These are phyloP conservation scores for Pythium utonaiense DNA, from an alignment of 352 stramenopile genomes.

Conservation along the genomic window DNA sequence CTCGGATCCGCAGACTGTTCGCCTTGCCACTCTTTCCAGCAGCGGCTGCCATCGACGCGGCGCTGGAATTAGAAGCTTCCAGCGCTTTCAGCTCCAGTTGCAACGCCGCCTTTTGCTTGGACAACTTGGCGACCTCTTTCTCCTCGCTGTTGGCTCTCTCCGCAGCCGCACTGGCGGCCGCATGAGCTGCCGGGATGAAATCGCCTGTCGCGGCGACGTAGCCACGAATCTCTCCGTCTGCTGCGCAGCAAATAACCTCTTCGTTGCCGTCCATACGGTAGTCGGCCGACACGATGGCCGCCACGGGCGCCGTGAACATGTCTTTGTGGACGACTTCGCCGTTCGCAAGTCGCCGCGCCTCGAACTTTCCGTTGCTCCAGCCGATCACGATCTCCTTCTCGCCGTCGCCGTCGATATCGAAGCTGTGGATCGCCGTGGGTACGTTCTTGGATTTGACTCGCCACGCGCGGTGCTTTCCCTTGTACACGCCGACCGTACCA, in stretches of 20 bases:
- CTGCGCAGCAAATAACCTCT: conserved; percentile 86
- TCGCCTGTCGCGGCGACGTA: conserved; percentile 52
- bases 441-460: conserved; percentile 91
- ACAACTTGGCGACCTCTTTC: conserved; percentile 79
- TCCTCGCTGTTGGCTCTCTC: conserved; percentile 57
- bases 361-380: conserved; percentile 90
- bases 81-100: conserved; percentile 76
- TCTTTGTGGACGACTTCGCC: conserved; percentile 86
- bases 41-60: conserved; percentile 4
- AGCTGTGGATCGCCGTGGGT: conserved; percentile 73
- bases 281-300: conserved; percentile 73
- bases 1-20: conserved; percentile 42
- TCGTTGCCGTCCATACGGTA: conserved; percentile 88
- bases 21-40: conserved; percentile 34
- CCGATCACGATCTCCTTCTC: conserved; percentile 87
- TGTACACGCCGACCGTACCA: conserved; percentile 92
- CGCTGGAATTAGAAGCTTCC: conserved; percentile 38
- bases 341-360: conserved; percentile 64
- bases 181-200: conserved; percentile 20
- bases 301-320: conserved; percentile 55
- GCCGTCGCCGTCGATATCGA: conserved; percentile 90
- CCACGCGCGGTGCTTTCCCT: conserved; percentile 83
- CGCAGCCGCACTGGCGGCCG: conserved; percentile 20
- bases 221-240: conserved; percentile 76
- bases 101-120: conserved; percentile 71